Evolutionary conservation across 2,329 filamentous ascomycete species (phyloP).

Genomic region (Aspergillus viridinutans): DNA sequence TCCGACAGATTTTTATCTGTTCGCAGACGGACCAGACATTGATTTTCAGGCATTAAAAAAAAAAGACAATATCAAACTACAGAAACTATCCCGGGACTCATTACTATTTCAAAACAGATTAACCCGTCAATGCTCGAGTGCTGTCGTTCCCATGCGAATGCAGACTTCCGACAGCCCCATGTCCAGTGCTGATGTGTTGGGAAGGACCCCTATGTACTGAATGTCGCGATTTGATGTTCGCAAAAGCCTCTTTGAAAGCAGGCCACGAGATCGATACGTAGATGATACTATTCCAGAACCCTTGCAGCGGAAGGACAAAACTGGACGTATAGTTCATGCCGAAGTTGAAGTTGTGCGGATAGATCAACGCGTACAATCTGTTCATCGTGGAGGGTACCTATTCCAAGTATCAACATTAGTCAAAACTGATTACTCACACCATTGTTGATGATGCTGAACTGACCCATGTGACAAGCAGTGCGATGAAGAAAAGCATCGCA

Average conservation of each 20-base stretch:
- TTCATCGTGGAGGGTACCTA: constrained; percentile 69
- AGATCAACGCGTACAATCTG: constrained; percentile 65
- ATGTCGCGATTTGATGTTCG: constrained; percentile 13
- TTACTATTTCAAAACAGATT: background rate
- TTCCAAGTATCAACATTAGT: background rate
- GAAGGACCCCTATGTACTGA: background rate
- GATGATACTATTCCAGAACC: constrained; percentile 79
- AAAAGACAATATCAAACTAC: background rate
- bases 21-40: background rate
- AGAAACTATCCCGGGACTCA: background rate
- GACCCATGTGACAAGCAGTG: constrained; percentile 42
- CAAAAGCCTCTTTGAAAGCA: constrained; percentile 48
- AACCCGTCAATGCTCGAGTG: constrained; percentile 10
- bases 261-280: constrained; percentile 67
- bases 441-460: background rate
- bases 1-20: background rate
- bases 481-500: constrained; percentile 38
- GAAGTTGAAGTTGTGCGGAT: constrained; percentile 51
- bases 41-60: background rate
- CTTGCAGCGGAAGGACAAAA: constrained; percentile 73
- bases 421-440: background rate
- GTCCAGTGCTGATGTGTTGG: background rate
- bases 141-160: constrained; percentile 9
- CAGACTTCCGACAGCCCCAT: background rate
- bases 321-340: constrained; percentile 66